Percentiles rank a stretch among this genome's conserved stretches.
Conservation (phyloP, 371 early-diverging fungal species). For the Haplosporangium sp. region DNA sequence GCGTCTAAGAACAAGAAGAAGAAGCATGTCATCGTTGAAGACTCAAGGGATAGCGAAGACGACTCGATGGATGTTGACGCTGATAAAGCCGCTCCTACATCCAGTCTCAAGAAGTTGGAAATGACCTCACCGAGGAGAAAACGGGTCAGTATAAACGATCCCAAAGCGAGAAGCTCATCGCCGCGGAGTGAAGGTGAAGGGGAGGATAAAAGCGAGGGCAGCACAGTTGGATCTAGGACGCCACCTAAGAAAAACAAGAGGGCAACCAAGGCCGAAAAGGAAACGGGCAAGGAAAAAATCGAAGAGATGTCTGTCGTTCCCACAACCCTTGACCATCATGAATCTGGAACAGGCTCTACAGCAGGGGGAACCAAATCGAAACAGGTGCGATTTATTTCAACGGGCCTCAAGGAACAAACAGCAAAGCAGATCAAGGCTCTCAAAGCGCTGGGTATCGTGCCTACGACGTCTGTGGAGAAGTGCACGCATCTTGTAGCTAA, state of each 20-base stretch:
- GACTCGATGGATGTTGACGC: conserved; percentile 21
- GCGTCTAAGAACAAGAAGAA: conserved; percentile 31
- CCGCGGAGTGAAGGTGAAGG: conserved; percentile 19
- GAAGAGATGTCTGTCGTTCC: too few species aligned
- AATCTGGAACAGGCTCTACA: background rate
- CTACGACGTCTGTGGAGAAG: conserved; percentile 32
- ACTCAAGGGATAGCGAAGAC: background rate
- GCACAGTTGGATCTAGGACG: background rate
- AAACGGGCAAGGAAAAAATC: background rate
- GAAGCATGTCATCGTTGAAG: conserved; percentile 8
- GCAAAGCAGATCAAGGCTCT: conserved; percentile 37
- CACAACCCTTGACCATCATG: background rate
- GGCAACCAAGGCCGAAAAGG: conserved; percentile 11
- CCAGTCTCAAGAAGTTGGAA: background rate
- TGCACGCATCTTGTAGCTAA: conserved; percentile 48
- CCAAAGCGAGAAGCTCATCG: conserved; percentile 15
- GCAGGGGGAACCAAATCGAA: conserved; percentile 9
- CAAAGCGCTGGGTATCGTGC: conserved; percentile 36
- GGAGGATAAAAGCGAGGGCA: conserved; percentile 7
- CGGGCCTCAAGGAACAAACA: conserved; percentile 36
- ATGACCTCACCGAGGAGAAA: conserved; percentile 12
- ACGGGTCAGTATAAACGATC: conserved; percentile 16
- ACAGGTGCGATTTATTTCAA: conserved; percentile 29
- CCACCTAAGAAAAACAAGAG: conserved; percentile 14
- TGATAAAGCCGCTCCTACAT: background rate